A percentile compares a stretch with the other conserved stretches of the same genome.
Conservation (phyloP, 805 yeast genomes). For the Wickerhamiella spandovensis region DNA sequence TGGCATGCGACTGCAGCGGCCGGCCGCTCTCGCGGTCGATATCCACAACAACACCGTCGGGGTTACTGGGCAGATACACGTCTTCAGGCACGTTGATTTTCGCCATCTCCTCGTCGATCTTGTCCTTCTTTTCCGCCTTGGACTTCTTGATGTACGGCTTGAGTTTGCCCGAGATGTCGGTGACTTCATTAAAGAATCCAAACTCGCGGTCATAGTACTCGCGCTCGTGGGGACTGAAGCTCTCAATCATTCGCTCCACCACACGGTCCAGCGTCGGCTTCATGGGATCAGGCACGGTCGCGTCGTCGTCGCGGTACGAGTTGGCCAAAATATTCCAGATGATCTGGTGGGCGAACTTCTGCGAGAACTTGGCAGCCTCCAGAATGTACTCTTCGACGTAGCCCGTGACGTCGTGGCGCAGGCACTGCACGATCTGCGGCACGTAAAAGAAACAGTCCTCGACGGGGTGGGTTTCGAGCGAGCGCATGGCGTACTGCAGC, state of each 20-base stretch:
- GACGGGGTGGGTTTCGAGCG: slow-evolving; percentile 77
- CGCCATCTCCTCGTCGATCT: slow-evolving; percentile 93
- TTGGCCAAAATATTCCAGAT: slow-evolving; percentile 97
- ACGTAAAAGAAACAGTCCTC: slow-evolving; percentile 88
- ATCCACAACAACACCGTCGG: slow-evolving; percentile 87
- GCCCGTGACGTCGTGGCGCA: slow-evolving; percentile 71
- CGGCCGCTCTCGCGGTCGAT: slow-evolving; percentile 84
- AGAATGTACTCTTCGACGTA: slow-evolving; percentile 79
- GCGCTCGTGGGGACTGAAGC: slow-evolving; percentile 48
- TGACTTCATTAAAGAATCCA: slow-evolving; percentile 78
- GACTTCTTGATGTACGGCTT: slow-evolving; percentile 89
- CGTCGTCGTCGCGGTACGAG: slow-evolving; percentile 80
- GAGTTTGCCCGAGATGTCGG: slow-evolving; percentile 85
- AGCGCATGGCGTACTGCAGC: slow-evolving; percentile 79
- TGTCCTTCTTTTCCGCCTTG: slow-evolving; percentile 89
- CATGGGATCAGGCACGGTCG: slow-evolving; percentile 60
- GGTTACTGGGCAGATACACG: slow-evolving; percentile 90
- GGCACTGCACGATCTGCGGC: slow-evolving; percentile 91
- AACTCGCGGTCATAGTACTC: slow-evolving; percentile 72
- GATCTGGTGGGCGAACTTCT: slow-evolving; percentile 90
- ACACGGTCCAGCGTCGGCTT: slow-evolving; percentile 75
- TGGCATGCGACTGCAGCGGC: slow-evolving; percentile 95
- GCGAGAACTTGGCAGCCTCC: slow-evolving; percentile 84
- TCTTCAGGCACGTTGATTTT: slow-evolving; percentile 59
- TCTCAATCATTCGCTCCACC: slow-evolving; percentile 45